A percentile compares a stretch with the other conserved stretches of the same genome.
phyloP scores from a whole-genome alignment of 139 green algal genomes.

The Chlamydomonas sp. region DNA sequence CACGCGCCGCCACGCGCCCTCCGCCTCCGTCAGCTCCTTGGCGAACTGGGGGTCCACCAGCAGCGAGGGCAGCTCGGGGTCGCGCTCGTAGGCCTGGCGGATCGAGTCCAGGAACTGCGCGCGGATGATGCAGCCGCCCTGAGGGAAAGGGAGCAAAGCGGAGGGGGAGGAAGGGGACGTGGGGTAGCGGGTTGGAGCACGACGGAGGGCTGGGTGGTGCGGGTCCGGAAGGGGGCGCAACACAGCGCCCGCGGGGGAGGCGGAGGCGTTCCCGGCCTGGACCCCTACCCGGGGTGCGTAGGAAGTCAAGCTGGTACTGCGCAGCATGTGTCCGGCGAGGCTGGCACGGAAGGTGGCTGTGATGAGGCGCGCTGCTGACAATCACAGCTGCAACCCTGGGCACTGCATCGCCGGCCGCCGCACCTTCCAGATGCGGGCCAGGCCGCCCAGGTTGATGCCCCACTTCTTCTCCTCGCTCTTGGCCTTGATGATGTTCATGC shows the following conservation, averaged over 20 bases:
- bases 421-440: slow-evolving; percentile 98
- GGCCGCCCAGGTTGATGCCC: slow-evolving; percentile 90
- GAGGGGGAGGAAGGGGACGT: neutral
- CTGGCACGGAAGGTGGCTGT: too few species aligned
- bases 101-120: slow-evolving; percentile 97
- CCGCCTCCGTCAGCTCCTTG: slow-evolving; percentile 70
- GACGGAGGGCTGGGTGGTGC: too few species aligned
- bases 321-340: too few species aligned
- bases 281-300: too few species aligned
- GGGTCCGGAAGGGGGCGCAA: too few species aligned
- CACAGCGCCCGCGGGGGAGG: too few species aligned
- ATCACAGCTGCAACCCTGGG: too few species aligned
- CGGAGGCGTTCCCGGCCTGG: too few species aligned
- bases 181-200: neutral
- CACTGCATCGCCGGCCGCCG: neutral
- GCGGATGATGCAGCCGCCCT: slow-evolving; percentile 99
- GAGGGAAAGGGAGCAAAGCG: slow-evolving; percentile 6
- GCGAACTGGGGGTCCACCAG: slow-evolving; percentile 93
- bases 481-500: slow-evolving; percentile 98
- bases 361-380: too few species aligned
- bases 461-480: slow-evolving; percentile 93
- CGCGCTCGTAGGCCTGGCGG: slow-evolving; percentile 88
- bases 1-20: slow-evolving; percentile 91
- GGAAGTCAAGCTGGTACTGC: too few species aligned
- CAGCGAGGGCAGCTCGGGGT: slow-evolving; percentile 84